A percentile compares a stretch with the other conserved stretches of the same genome.
Conservation (phyloP, 257 asterid genomes). For the Solanum habrochaites region DNA sequence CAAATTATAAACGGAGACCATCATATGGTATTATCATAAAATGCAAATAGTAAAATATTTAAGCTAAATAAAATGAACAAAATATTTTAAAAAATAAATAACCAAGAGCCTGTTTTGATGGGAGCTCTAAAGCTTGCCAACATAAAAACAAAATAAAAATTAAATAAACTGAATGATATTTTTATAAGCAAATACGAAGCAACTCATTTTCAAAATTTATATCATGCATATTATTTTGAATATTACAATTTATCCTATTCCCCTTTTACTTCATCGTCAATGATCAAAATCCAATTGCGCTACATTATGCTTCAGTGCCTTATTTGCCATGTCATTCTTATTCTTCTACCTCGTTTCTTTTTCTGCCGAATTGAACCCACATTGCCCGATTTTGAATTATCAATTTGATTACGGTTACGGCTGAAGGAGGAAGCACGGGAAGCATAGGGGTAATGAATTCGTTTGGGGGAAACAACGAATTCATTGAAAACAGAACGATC, state of each 20-base stretch:
- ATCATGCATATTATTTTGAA: neutral
- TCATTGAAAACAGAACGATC: constrained; percentile 88
- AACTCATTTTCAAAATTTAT: too few species aligned
- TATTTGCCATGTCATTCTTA: neutral
- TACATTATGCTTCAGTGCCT: neutral
- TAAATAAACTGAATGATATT: too few species aligned
- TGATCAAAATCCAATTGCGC: neutral
- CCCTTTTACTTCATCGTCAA: neutral
- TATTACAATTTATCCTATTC: neutral
- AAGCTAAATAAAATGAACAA: too few species aligned
- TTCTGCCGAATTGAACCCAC: constrained; percentile 16
- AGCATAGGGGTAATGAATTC: constrained; percentile 68
- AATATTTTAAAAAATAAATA: too few species aligned
- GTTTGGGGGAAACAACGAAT: constrained; percentile 76
- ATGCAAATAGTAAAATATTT: too few species aligned
- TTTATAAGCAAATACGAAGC: too few species aligned
- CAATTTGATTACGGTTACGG: constrained; percentile 48
- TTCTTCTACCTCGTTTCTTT: constrained; percentile 41
- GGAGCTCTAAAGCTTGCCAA: too few species aligned
- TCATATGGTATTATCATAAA: too few species aligned
- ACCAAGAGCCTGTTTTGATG: too few species aligned
- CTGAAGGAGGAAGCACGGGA: constrained; percentile 33
- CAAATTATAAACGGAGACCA: too few species aligned
- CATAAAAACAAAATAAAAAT: too few species aligned
- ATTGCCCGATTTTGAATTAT: constrained; percentile 17